Evolutionary conservation across 2,329 filamentous ascomycete genomes (phyloP).

Genomic region (Hypomyces perniciosus): DNA sequence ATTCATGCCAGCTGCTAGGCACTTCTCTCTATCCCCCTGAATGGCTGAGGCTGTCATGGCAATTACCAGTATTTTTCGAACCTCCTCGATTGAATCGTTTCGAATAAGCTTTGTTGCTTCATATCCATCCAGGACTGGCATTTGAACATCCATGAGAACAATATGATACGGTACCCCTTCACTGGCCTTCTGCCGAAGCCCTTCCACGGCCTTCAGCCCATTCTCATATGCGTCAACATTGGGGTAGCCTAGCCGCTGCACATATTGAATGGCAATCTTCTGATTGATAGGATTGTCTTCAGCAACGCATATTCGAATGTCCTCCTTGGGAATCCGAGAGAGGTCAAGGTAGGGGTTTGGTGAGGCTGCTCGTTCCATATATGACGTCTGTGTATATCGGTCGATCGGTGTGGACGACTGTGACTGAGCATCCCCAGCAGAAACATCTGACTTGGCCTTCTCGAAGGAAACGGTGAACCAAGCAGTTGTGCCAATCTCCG

Average conservation of each 20-base stretch:
- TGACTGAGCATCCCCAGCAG: conserved; percentile 47
- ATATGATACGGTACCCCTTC: conserved; percentile 79
- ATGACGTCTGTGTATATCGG: conserved; percentile 26
- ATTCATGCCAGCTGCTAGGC: conserved; percentile 94
- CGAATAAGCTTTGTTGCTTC: conserved; percentile 82
- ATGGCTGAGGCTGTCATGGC: conserved; percentile 97
- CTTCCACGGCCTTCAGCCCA: conserved; percentile 80
- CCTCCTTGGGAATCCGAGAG: conserved; percentile 64
- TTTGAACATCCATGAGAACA: conserved; percentile 93
- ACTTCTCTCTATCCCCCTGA: conserved; percentile 90
- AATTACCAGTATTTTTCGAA: conserved; percentile 83
- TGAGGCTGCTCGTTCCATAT: conserved; percentile 33
- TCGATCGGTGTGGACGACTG: conserved; percentile 32
- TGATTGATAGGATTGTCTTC: conserved; percentile 96
- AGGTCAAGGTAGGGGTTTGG: conserved; percentile 56
- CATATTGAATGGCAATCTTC: conserved; percentile 87
- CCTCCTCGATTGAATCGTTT: conserved; percentile 66
- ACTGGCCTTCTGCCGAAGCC: conserved; percentile 64
- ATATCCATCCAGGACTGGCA: conserved; percentile 90
- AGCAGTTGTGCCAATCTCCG: conserved; percentile 62
- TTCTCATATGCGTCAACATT: conserved; percentile 84
- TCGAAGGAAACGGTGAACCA: conserved; percentile 83
- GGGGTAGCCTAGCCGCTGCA: conserved; percentile 76
- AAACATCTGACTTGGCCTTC: conserved; percentile 63
- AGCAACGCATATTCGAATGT: conserved; percentile 84